Conservation (phyloP, 2,329 filamentous ascomycete species). For the Aureobasidium sp. region DNA sequence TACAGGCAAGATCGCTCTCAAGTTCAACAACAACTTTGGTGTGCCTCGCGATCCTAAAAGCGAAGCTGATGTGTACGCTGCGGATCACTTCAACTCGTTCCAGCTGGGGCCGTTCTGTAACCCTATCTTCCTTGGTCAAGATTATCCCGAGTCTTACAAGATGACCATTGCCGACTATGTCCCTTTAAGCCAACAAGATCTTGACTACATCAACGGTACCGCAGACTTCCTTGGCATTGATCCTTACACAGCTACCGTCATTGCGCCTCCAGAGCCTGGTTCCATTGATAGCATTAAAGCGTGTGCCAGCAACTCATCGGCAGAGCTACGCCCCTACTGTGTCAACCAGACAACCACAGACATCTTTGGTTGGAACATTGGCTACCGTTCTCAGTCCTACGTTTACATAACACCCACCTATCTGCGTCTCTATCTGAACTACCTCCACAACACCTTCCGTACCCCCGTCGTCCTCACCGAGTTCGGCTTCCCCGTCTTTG, state of each 20-base stretch:
- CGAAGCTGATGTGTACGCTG: constrained; percentile 39
- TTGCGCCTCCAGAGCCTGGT: constrained; percentile 16
- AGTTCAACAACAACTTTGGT: constrained; percentile 39
- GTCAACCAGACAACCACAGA: constrained; percentile 27
- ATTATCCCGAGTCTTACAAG: constrained; percentile 45
- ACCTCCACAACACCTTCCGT: constrained; percentile 54
- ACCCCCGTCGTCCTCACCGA: constrained; percentile 34
- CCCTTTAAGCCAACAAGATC: constrained; percentile 42
- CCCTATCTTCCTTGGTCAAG: constrained; percentile 45
- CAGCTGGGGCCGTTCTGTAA: constrained; percentile 47
- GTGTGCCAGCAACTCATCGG: constrained; percentile 29
- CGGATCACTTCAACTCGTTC: constrained; percentile 37
- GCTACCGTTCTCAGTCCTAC: constrained; percentile 48
- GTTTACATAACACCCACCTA: constrained; percentile 55
- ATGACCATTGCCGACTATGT: constrained; percentile 41
- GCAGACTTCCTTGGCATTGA: constrained; percentile 28
- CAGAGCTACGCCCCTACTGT: constrained; percentile 27
- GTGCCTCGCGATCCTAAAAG: constrained; percentile 33
- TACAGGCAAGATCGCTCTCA: constrained; percentile 44
- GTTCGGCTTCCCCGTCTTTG: constrained; percentile 37
- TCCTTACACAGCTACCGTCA: constrained; percentile 25
- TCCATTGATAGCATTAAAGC: constrained; percentile 21
- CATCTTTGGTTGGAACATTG: constrained; percentile 28
- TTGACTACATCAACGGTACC: constrained; percentile 28
- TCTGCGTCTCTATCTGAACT: constrained; percentile 50